Base-by-base conservation (phyloP, 164 flowering plant genomes). In the Chimonanthus praecox region DNA sequence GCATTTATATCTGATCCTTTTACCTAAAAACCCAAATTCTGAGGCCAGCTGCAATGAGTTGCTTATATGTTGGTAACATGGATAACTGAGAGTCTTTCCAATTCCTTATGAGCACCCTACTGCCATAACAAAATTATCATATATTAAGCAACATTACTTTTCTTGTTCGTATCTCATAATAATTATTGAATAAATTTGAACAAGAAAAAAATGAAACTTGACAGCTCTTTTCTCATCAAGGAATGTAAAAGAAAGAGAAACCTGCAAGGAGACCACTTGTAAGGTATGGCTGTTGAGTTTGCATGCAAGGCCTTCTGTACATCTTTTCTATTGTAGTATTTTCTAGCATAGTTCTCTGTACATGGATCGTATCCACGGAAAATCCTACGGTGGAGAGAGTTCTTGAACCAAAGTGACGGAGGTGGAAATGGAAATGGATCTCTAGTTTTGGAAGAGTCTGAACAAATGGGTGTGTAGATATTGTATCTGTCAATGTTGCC, bases 241-340 rank as follows among this genome's bases (percentile, higher is more conserved):
- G 21, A 63, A 67, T 3, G 15, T 18, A 47, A 18, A 33, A 64
- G 45, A 54, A 10, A 47, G 69, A 33, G 43, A 50, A 1, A 92
- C 97, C 97, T 94, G 94, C 98, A 92, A 71, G 97, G 90, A 63
- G 92, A 89, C 98, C 98, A 92, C 49, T 79, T 85, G 64, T 91
- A 87, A 4, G 89, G 84, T 72, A 94, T 87, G n/a, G 85, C 82
- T 0, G 94, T 88, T 2, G 73, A 7, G 70, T 90, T 94, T 4
- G 97, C 97, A 73, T 92, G 97, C 80, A 94, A 47, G 18, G 97
- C 98, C 74, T 82, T 84, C 73, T 94, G 98, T 3, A 94, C 98
- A 15, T 92, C 97, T 0, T 80, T 83, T 47, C 89, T 74, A 54
- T 94, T 94, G 70, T 84, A 91, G 78, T 91, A 94, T 64, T 72